phyloP scores from a whole-genome alignment of 2,329 filamentous ascomycete genomes.

The Colletotrichum sp. region DNA sequence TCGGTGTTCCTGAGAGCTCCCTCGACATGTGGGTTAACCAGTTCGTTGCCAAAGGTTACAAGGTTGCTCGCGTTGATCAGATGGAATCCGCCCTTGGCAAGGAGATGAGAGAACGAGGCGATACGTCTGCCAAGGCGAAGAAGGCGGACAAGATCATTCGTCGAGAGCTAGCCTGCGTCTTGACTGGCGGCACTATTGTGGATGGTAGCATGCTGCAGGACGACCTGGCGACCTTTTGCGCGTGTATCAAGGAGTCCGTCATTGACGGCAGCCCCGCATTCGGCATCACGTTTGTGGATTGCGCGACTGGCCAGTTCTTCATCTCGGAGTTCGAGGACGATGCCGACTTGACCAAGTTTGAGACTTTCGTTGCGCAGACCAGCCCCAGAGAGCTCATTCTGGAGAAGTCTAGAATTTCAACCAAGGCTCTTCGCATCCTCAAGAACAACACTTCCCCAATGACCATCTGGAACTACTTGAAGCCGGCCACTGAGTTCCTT shows the following conservation, averaged over 20 bases:
- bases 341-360: conserved; percentile 92
- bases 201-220: conserved; percentile 97
- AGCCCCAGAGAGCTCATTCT: conserved; percentile 86
- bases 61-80: conserved; percentile 95
- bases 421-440: conserved; percentile 88
- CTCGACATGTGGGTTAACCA: conserved; percentile 98
- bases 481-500: conserved; percentile 89
- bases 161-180: conserved; percentile 86
- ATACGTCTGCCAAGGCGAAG: conserved; percentile 59
- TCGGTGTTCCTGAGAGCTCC: conserved; percentile 93
- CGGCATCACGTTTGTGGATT: conserved; percentile 92
- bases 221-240: conserved; percentile 96
- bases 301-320: conserved; percentile 93
- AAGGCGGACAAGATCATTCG: conserved; percentile 94
- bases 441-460: conserved; percentile 95
- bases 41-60: conserved; percentile 97
- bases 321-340: conserved; percentile 93
- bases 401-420: conserved; percentile 85
- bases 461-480: conserved; percentile 94
- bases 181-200: conserved; percentile 91
- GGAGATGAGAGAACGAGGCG: conserved; percentile 95
- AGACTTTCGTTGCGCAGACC: conserved; percentile 94
- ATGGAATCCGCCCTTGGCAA: conserved; percentile 95
- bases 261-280: conserved; percentile 80
- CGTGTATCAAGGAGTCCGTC: conserved; percentile 86